Conservation (phyloP, 495 filamentous ascomycete genomes). For the Elasticomyces elasticus region DNA sequence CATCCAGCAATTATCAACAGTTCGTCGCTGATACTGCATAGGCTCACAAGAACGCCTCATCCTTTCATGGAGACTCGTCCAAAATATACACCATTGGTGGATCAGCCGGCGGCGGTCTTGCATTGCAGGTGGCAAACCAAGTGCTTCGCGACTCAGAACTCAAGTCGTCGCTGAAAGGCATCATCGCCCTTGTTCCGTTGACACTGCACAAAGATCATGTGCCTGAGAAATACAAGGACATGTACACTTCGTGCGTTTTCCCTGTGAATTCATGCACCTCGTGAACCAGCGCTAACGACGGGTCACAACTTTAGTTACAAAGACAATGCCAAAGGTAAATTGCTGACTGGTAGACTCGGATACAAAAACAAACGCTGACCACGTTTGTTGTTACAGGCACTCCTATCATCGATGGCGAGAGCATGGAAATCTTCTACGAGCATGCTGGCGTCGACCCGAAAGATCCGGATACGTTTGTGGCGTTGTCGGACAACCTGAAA, state of each 20-base stretch:
- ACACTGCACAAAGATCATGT: conserved; percentile 22
- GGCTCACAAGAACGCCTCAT: conserved; percentile 21
- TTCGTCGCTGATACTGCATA: neutral
- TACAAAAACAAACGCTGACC: too few species aligned
- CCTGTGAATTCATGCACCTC: too few species aligned
- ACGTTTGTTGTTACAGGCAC: too few species aligned
- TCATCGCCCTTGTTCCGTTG: conserved; percentile 22
- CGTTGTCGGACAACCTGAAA: conserved; percentile 13
- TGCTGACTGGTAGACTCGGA: too few species aligned
- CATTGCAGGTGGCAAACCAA: conserved; percentile 21
- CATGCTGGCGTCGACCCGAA: conserved; percentile 13
- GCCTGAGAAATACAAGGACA: conserved; percentile 18
- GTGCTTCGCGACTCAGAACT: conserved; percentile 15
- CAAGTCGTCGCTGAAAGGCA: conserved; percentile 18
- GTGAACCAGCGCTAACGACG: too few species aligned
- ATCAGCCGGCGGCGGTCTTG: conserved; percentile 27
- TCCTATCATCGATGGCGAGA: conserved; percentile 21
- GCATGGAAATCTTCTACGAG: conserved; percentile 21
- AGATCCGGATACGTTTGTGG: conserved; percentile 17
- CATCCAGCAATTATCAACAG: neutral
- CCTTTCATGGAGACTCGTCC: conserved; percentile 19
- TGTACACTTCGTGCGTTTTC: conserved; percentile 27
- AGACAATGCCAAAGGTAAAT: conserved; percentile 23
- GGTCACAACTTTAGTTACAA: too few species aligned
- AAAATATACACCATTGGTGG: conserved; percentile 25